A percentile compares a stretch with the other conserved stretches of the same genome.
phyloP scores from a whole-genome alignment of 495 filamentous ascomycete species.

The Xylaria scruposa region DNA sequence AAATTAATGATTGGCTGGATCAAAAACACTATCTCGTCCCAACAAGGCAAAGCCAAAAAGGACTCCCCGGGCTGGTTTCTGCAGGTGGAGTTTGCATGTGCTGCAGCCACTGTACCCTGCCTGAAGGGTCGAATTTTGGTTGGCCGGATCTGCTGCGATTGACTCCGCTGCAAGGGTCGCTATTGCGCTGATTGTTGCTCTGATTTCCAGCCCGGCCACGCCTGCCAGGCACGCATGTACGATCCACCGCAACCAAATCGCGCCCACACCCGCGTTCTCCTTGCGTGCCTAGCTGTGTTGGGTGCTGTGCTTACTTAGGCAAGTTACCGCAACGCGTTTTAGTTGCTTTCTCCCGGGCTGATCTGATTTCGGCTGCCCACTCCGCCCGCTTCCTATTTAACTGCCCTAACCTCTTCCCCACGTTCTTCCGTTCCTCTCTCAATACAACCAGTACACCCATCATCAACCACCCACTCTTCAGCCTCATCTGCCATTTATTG shows the following conservation, averaged over 20 bases:
- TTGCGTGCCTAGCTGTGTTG: neutral
- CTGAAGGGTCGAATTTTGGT: constrained; percentile 19
- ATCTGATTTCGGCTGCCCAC: constrained; percentile 50
- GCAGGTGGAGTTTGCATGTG: constrained; percentile 16
- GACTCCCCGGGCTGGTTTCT: constrained; percentile 9
- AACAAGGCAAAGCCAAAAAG: constrained; percentile 7
- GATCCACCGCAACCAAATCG: constrained; percentile 14
- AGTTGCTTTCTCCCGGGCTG: constrained; percentile 35
- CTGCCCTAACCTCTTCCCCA: constrained; percentile 52
- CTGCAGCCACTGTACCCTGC: neutral
- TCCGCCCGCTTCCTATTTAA: constrained; percentile 49
- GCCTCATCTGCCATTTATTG: constrained; percentile 48
- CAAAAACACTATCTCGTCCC: constrained; percentile 14
- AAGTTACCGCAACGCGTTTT: neutral
- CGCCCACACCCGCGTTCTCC: constrained; percentile 17
- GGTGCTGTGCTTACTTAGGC: neutral
- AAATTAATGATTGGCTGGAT: constrained; percentile 43
- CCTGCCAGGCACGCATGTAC: constrained; percentile 7
- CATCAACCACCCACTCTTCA: constrained; percentile 43
- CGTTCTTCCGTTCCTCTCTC: constrained; percentile 44
- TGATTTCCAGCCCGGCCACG: constrained; percentile 17
- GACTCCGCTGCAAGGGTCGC: neutral
- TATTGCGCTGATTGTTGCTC: constrained; percentile 17
- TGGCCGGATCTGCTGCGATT: neutral
- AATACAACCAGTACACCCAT: constrained; percentile 37